Conservation (phyloP, 1,284 basidiomycete species). For the Apiotrichum siamense region DNA sequence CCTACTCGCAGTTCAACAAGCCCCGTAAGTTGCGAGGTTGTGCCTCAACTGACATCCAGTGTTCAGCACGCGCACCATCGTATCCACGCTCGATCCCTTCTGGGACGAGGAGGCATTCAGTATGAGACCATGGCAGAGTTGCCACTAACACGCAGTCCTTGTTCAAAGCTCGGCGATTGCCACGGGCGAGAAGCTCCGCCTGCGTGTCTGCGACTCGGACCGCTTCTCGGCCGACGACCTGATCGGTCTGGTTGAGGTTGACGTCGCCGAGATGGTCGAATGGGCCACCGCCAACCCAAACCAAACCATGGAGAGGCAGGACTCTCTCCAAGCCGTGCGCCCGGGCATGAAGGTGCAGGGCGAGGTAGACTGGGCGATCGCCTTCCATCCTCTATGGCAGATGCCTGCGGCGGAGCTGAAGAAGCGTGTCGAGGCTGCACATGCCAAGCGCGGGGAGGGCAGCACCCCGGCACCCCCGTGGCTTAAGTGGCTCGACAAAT, state of each 20-base stretch:
- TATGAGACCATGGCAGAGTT: background rate
- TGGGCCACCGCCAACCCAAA: conserved; percentile 16
- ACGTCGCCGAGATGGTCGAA: conserved; percentile 45
- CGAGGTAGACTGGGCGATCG: conserved; percentile 37
- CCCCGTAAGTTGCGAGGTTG: conserved; percentile 27
- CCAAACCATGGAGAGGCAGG: conserved; percentile 24
- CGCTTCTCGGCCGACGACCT: conserved; percentile 49
- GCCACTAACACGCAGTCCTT: conserved; percentile 30
- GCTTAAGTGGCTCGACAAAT: conserved; percentile 27
- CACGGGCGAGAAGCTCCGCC: conserved; percentile 40
- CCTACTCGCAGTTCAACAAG: conserved; percentile 42
- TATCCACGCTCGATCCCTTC: conserved; percentile 35
- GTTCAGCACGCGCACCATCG: conserved; percentile 44
- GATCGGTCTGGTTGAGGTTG: conserved; percentile 46
- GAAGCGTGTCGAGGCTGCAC: conserved; percentile 11
- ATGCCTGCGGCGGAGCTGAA: conserved; percentile 32
- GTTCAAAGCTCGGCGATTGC: conserved; percentile 40
- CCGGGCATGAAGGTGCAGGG: conserved; percentile 38
- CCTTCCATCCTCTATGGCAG: conserved; percentile 43
- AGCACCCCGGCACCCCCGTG: conserved; percentile 27
- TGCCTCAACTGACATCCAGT: conserved; percentile 15
- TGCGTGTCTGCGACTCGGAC: conserved; percentile 47
- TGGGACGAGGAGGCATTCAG: conserved; percentile 46
- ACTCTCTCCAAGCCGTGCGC: conserved; percentile 26
- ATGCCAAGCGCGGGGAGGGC: conserved; percentile 5